These are phyloP conservation scores for Escovopsis sp. DNA, from an alignment of 2,329 filamentous ascomycete genomes.

Conservation along the genomic window DNA sequence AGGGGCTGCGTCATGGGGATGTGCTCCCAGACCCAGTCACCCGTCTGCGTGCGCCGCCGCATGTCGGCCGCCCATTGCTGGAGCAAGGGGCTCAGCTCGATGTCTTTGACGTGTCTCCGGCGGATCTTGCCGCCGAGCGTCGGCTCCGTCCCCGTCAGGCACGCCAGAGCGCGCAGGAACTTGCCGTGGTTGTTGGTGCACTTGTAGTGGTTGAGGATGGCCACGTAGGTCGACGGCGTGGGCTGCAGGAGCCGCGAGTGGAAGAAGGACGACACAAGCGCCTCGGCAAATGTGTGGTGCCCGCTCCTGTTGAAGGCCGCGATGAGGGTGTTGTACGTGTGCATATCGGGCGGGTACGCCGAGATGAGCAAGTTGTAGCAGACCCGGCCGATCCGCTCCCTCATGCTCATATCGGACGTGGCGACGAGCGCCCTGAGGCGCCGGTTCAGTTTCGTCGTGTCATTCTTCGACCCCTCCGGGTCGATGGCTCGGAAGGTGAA, in stretches of 20 bases:
- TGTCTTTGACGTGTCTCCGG: slow-evolving; percentile 19
- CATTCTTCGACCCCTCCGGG: slow-evolving; percentile 11
- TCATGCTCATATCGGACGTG: slow-evolving; percentile 11
- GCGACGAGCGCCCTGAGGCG: slow-evolving; percentile 16
- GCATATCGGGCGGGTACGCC: slow-evolving; percentile 44
- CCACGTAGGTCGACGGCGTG: slow-evolving; percentile 33
- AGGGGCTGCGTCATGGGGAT: slow-evolving; percentile 23
- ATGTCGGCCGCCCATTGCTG: slow-evolving; percentile 15
- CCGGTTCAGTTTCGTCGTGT: slow-evolving; percentile 15
- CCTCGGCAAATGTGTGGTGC: slow-evolving; percentile 33
- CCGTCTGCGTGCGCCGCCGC: slow-evolving; percentile 12
- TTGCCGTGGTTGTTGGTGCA: slow-evolving; percentile 23
- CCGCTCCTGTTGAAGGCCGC: slow-evolving; percentile 43
- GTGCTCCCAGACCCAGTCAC: slow-evolving; percentile 26
- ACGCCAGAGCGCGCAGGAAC: slow-evolving; percentile 30
- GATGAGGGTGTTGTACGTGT: slow-evolving; percentile 59
- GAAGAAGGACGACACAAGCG: slow-evolving; percentile 38
- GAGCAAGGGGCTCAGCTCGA: slow-evolving; percentile 14
- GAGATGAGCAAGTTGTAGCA: slow-evolving; percentile 55
- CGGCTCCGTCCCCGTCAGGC: slow-evolving; percentile 29
- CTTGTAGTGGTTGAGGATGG: slow-evolving; percentile 36
- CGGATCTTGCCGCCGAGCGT: slow-evolving; percentile 24
- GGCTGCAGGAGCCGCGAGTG: slow-evolving; percentile 27
- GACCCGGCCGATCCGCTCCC: slow-evolving; percentile 25
- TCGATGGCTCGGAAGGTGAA: slow-evolving; percentile 18